Percentiles rank a stretch among this genome's conserved stretches.
phyloP scores from a whole-genome alignment of 352 stramenopile species.

The Pythium biforme region DNA sequence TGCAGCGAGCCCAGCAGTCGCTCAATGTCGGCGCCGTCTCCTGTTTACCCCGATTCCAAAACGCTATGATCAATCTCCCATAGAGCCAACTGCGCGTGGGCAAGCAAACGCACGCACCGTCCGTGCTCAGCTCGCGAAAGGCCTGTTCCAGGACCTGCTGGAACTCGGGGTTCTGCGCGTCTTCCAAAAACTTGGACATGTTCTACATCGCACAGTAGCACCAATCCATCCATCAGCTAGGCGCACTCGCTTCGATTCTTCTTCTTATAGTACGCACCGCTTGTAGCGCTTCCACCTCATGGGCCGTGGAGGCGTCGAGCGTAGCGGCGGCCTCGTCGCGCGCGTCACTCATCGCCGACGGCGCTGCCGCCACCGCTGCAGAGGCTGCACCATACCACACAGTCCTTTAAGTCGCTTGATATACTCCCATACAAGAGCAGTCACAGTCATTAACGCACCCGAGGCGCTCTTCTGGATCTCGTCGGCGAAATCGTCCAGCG shows the following conservation, averaged over 20 bases:
- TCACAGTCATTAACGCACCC: too few relatives aligned
- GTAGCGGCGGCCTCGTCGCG: slow-evolving; percentile 52
- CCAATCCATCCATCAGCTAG: background rate
- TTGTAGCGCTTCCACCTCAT: slow-evolving; percentile 60
- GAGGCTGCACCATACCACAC: background rate
- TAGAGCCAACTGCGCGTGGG: too few relatives aligned
- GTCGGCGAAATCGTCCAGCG: slow-evolving; percentile 81
- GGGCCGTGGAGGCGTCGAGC: slow-evolving; percentile 39
- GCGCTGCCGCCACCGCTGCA: slow-evolving; percentile 9
- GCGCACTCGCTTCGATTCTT: background rate
- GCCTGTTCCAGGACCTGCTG: slow-evolving; percentile 85
- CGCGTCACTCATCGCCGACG: slow-evolving; percentile 39
- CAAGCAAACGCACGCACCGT: slow-evolving; percentile 34
- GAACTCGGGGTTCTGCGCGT: slow-evolving; percentile 86
- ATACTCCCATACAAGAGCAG: too few relatives aligned
- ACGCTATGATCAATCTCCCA: too few relatives aligned
- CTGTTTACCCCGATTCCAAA: slow-evolving; percentile 30
- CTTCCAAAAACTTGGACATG: slow-evolving; percentile 84
- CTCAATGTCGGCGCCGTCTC: slow-evolving; percentile 65
- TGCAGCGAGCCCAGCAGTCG: slow-evolving; percentile 62
- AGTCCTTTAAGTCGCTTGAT: too few relatives aligned
- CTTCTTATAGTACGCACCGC: slow-evolving; percentile 39
- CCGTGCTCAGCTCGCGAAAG: slow-evolving; percentile 77
- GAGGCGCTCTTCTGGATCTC: slow-evolving; percentile 43
- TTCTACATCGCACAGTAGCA: slow-evolving; percentile 38